Conservation (phyloP, 345 rosid genomes). For the Anacardium occidentale region DNA sequence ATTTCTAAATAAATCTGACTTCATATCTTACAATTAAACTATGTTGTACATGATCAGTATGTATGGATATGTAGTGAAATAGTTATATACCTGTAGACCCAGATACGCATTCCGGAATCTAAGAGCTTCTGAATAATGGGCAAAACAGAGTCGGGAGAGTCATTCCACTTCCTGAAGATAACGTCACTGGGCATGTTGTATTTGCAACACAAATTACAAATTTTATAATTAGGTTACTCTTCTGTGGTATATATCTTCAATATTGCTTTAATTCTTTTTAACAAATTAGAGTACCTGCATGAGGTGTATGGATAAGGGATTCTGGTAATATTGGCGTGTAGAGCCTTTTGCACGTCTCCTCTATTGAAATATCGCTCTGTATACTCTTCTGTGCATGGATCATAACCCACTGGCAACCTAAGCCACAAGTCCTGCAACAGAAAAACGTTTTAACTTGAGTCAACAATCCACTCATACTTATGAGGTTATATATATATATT, state of each 20-base stretch:
- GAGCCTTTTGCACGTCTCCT: slow-evolving; percentile 66
- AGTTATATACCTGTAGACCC: slow-evolving; percentile 69
- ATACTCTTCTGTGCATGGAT: slow-evolving; percentile 65
- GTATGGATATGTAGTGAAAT: no score
- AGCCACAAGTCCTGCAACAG: slow-evolving; percentile 46
- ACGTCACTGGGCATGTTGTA: slow-evolving; percentile 37
- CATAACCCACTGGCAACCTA: slow-evolving; percentile 59
- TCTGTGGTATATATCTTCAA: no score
- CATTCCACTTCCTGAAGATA: slow-evolving; percentile 48
- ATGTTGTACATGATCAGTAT: no score
- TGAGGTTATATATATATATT: no score
- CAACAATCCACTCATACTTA: no score
- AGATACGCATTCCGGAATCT: slow-evolving; percentile 57
- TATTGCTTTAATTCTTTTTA: no score
- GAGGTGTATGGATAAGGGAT: slow-evolving; percentile 53
- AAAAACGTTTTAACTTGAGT: neutral
- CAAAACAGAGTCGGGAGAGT: slow-evolving; percentile 44
- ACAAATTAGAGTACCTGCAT: slow-evolving; percentile 50
- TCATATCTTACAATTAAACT: no score
- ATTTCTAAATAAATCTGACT: no score
- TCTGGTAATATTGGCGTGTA: slow-evolving; percentile 69
- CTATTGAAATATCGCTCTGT: slow-evolving; percentile 55
- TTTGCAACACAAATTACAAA: no score
- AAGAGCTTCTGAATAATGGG: slow-evolving; percentile 61
- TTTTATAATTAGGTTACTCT: no score